Conservation (phyloP, 805 yeast genomes). For the Ogataea paradorogensis region DNA sequence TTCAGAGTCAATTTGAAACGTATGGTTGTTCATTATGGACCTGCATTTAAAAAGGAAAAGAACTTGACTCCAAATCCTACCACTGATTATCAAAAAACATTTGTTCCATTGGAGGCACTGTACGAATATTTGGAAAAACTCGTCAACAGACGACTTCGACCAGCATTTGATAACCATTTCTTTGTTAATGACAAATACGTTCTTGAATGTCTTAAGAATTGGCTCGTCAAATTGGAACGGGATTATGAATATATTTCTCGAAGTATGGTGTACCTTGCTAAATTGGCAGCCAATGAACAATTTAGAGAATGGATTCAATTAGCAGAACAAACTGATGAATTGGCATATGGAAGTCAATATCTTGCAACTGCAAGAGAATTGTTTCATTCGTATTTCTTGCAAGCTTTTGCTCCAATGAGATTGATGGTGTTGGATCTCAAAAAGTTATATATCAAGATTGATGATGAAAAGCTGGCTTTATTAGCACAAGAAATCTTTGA, state of each 20-base stretch:
- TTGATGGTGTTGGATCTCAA: slow-evolving; percentile 25
- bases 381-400: slow-evolving; percentile 31
- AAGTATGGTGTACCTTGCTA: slow-evolving; percentile 30
- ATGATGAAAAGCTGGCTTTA: slow-evolving; percentile 12
- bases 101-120: slow-evolving; percentile 26
- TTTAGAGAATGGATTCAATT: slow-evolving; percentile 26
- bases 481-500: slow-evolving; percentile 20
- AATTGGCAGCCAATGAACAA: slow-evolving; percentile 25
- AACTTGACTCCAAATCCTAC: slow-evolving; percentile 18
- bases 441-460: slow-evolving; percentile 22
- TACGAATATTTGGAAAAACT: slow-evolving; percentile 27
- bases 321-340: slow-evolving; percentile 18
- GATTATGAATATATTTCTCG: slow-evolving; percentile 30
- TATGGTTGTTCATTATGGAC: slow-evolving; percentile 29
- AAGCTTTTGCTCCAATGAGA: slow-evolving; percentile 30
- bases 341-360: slow-evolving; percentile 22
- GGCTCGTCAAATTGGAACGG: slow-evolving; percentile 28
- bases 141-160: slow-evolving; percentile 24
- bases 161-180: slow-evolving; percentile 28
- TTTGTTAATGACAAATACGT: slow-evolving; percentile 30
- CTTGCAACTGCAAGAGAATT: slow-evolving; percentile 29
- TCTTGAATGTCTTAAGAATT: slow-evolving; percentile 22
- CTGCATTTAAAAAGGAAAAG: slow-evolving; percentile 21
- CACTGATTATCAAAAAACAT: slow-evolving; percentile 28
- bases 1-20: slow-evolving; percentile 28